Base-by-base conservation (phyloP, 352 stramenopile genomes). In the Phytophthora agathidicida region DNA sequence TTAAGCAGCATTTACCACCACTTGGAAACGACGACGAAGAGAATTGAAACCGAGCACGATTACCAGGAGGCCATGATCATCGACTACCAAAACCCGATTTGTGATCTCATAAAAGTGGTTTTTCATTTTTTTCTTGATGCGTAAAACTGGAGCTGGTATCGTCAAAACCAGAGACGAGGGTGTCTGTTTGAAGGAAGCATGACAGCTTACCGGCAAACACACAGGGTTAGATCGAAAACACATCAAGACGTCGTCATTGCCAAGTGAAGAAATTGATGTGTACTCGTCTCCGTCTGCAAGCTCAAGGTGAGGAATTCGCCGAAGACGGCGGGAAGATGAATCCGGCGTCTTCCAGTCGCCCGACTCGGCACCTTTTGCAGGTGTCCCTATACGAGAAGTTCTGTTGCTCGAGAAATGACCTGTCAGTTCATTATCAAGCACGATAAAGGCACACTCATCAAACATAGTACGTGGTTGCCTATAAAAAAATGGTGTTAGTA, bases 321-420 rank as follows among this genome's bases (percentile, higher is more conserved):
- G 68, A 63, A 30, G 54, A 55, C 38, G 49, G 33, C 3, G 77
- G 38, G 30, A 73, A 86, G 9, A 88, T 63, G 31, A 82, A 88
- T n/a, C 75, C 75, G 4, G 79, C 77, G 33, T 89, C 73, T 60
- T 88, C 71, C 26, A 75, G 75, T 42, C 73, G 63, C n/a, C 80
- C 77, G 50, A 86, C 52, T 45, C 71, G 64, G 55, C 80, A 89
- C 14, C 80, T 75, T 47, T 89, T 89, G 67, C 80, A 89, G 9
- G 73, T 65, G 17, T 84, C 80, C 46, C 80, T 82, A 62, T 88
- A 90, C 13, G 80, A 86, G 44, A 90, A 90, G 42, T 90, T 90
- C 80, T 90, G 55, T 30, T 8, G 27, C 49, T 60, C 57, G 17
- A 38, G 20, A 30, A 64, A 59, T 16, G 5, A 51, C 24, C 14